Evolutionary conservation across 2,329 filamentous ascomycete species (phyloP), one percentile per base, ranked within the genome.

Genomic region (Didymella pomorum): DNA sequence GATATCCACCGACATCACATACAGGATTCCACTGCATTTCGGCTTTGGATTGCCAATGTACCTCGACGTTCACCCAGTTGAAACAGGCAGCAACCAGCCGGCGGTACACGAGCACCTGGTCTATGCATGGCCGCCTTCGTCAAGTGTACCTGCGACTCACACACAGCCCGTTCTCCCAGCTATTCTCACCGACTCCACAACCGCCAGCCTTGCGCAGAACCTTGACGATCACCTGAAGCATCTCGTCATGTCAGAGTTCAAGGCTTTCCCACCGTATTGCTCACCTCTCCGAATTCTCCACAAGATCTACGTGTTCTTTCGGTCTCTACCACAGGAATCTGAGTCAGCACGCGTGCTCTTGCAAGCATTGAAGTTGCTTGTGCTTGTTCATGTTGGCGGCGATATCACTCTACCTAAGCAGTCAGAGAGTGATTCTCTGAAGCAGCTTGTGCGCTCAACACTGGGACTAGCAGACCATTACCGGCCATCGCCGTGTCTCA

Each of bases 351-450:
- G 56, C 6, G 63, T 73, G n/a, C 65, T 79, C 0, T 65, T 66
- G 12, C 69, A 76, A 42, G 70, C 75, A 0, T 68, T 79, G 3
- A 78, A 79, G 56, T 66, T 78, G 0, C 71, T 79, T 8, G 70
- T 76, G n/a, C 68, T 78, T 1, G 72, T 78, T 3, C 76, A 79
- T 41, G 71, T 76, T 12, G 75, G 75, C 18, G 75, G 74, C 18
- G 73, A 77, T 28, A 70, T 76, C n/a, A 72, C 70, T 1, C 51
- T 77, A 2, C 67, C 72, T 4, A 48, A 66, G 1, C 64, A 65
- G 1, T 58, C 65, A 0, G 56, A 60, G 8, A 56, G 66, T 43
- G 53, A 61, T 2, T 48, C 53, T 12, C 47, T 73, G 20, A 44
- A 55, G 3, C 63, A 70, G 29, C 58, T 74, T 0, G 56, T 70